Evolutionary conservation across 331 rosid species (phyloP), one percentile per base, ranked within the genome.

Genomic region (Malus hybrid): DNA sequence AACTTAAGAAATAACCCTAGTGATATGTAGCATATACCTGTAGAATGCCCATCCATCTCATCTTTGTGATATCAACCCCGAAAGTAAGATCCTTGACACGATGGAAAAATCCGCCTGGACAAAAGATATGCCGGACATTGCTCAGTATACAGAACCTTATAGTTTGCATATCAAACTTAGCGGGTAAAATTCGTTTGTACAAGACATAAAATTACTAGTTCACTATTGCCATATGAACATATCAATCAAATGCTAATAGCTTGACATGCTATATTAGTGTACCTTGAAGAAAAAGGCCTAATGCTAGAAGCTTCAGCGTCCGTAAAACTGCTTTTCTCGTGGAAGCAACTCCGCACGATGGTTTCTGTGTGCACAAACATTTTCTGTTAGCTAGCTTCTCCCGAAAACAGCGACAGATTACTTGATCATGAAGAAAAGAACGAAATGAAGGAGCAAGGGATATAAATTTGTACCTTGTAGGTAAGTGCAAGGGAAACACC

Each of bases 271-370:
- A 52, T 16, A 52, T 52, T 52, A 20, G 48, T 28, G 29, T 72
- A 93, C 98, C 97, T 95, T 95, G 98, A 86, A 95, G 93, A 77
- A 95, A 83, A 74, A 95, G 80, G 83, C 99, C 99, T 70, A 95
- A 67, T 19, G 79, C 80, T 7, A 95, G 85, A 85, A 95, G 99
- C 83, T 92, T 95, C 75, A 87, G 64, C 2, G 94, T 85, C 54
- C 99, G 81, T 63, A 86, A 73, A 76, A 82, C 18, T 56, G 99
- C 93, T 71, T 89, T 95, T 69, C 78, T 87, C 31, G 93, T 82
- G 42, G 97, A 93, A 82, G 68, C 81, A 11, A 76, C 75, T 83
- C 83, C 61, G 78, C 89, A 83, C 13, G 98, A 80, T 66, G 83
- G 81, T 80, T 86, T 95, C 99, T 95, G 88, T 74, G 9, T 4